phyloP scores from a whole-genome alignment of 257 asterid genomes.

The Petunia axillaris region DNA sequence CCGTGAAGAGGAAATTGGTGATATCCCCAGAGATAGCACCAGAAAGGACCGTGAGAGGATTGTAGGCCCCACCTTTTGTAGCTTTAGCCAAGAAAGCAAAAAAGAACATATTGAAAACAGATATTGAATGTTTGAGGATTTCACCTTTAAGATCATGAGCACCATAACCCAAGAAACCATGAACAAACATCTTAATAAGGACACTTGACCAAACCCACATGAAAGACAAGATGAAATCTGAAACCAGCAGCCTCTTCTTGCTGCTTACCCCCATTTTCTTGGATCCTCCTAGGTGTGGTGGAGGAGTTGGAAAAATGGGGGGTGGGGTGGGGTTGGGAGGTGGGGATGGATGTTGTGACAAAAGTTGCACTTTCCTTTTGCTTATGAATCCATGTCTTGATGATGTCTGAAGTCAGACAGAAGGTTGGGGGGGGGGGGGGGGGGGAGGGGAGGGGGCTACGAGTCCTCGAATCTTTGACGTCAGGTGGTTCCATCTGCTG shows the following conservation, averaged over 20 bases:
- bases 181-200: constrained; percentile 63
- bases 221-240: constrained; percentile 72
- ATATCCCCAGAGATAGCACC: constrained; percentile 72
- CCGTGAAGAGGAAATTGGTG: constrained; percentile 42
- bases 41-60: constrained; percentile 74
- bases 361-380: background rate
- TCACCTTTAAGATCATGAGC: constrained; percentile 56
- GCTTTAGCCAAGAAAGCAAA: constrained; percentile 56
- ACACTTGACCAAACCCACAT: constrained; percentile 90
- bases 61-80: constrained; percentile 74
- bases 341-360: background rate
- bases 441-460: no score
- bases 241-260: constrained; percentile 48
- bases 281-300: no score
- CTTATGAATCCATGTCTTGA: background rate
- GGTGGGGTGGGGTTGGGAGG: background rate
- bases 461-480: no score
- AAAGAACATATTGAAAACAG: constrained; percentile 60
- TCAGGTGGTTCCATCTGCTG: no score
- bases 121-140: constrained; percentile 43
- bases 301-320: background rate
- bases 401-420: background rate
- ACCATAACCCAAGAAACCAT: constrained; percentile 49
- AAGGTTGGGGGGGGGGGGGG: no score
- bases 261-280: constrained; percentile 23